Base-by-base conservation (phyloP, 306 rosid genomes). In the Rosa lucieae region DNA sequence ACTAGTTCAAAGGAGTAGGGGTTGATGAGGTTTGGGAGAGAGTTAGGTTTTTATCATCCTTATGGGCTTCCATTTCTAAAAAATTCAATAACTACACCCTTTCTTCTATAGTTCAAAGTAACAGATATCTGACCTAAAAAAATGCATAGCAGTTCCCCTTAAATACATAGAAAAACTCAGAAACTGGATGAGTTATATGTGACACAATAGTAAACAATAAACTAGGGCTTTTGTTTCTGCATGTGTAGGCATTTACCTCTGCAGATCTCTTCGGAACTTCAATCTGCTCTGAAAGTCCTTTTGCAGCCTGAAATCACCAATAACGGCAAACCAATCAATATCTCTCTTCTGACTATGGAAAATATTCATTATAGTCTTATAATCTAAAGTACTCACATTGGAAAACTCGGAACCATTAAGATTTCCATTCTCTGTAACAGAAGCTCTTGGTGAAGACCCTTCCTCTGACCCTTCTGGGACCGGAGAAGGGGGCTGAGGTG, bases 391-490 rank as follows among this genome's bases (percentile, higher is more conserved):
- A 89, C 97, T 85, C 85, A 95, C 97, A 68, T 72, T 83, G 3
- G 85, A 11, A 37, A 89, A 84, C 32, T 89, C 98, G 42, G 89
- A 21, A 77, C 86, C 87, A 66, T 72, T 84, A 75, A 32, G 71
- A 79, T 78, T 89, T 82, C 92, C 95, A 75, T 94, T 94, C 75
- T 92, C 97, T 1, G 94, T 82, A 76, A 89, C 35, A 58, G 92
- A 92, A 81, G 82, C 96, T 85, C 93, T 87, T 2, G 98, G 98
- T 1, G 98, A 94, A 51, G 96, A 94, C 42, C 87, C 97, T 85
- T 94, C 98, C 82, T 92, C 98, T 29, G 96, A 94, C 76, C 91
- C 94, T 90, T 94, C 98, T 23, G 83, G 86, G n/a, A 92, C 97
- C 0, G 98, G 98, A 80, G 98, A 94, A 29, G 93, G 94, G 58